Evolutionary conservation across 768 basidiomycete species (phyloP).

Genomic region (Amanita pseudoporphyria): DNA sequence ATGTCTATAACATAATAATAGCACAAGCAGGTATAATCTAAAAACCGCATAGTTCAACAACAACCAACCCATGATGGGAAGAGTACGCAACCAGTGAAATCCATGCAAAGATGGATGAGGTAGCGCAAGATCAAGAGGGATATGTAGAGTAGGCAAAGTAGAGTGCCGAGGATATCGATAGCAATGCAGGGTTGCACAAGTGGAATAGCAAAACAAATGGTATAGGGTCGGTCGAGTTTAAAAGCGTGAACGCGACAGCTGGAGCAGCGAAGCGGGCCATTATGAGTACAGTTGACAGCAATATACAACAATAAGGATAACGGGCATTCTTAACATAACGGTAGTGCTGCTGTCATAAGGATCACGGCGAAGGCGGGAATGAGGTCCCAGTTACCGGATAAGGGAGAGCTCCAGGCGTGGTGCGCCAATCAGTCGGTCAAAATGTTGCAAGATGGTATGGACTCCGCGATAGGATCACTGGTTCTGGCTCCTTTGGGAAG

Average conservation of each 20-base stretch:
- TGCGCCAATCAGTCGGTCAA: constrained; percentile 28
- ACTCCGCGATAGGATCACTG: constrained; percentile 30
- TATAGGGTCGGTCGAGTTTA: constrained; percentile 6
- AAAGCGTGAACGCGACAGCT: constrained; percentile 14
- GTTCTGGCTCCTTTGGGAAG: constrained; percentile 40
- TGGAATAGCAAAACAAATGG: constrained; percentile 8
- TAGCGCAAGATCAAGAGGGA: constrained; percentile 4
- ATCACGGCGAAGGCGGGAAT: constrained; percentile 11
- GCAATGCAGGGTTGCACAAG: constrained; percentile 7
- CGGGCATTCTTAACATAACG: constrained; percentile 10
- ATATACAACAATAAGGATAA: constrained; percentile 46
- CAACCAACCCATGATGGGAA: background rate
- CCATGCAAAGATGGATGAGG: constrained; percentile 3
- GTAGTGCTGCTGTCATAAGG: constrained; percentile 9
- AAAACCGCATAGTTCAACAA: background rate
- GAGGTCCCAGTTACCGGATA: background rate
- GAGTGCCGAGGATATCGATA: constrained; percentile 14
- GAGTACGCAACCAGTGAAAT: background rate
- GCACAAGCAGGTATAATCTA: background rate
- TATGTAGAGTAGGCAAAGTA: constrained; percentile 7
- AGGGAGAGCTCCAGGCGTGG: background rate
- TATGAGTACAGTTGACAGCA: constrained; percentile 21
- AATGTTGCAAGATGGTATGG: constrained; percentile 56
- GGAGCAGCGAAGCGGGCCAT: constrained; percentile 16
- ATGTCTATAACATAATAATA: constrained; percentile 4